Evolutionary conservation across 805 yeast species (phyloP).

Genomic region (Wickerhamiella slavikovae): DNA sequence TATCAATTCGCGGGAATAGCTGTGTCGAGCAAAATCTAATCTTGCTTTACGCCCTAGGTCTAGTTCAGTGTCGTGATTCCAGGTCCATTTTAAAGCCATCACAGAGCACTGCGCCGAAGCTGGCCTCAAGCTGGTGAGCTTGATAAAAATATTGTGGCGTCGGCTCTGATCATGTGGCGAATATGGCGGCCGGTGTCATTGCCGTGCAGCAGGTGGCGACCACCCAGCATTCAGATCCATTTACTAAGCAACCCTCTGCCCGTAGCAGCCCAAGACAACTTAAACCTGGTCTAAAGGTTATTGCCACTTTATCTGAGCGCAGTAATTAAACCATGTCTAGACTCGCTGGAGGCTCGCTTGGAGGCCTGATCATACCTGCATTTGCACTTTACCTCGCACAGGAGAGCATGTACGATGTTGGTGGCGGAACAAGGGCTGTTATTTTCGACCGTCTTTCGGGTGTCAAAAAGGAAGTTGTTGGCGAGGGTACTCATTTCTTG

Average conservation of each 20-base stretch:
- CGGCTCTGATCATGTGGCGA: too few relatives aligned
- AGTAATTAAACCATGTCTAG: neutral
- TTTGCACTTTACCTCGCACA: conserved; percentile 34
- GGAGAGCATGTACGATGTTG: conserved; percentile 78
- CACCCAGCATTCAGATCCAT: too few relatives aligned
- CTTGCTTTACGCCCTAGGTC: too few relatives aligned
- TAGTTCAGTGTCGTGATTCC: too few relatives aligned
- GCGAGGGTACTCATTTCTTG: conserved; percentile 92
- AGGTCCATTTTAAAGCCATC: too few relatives aligned
- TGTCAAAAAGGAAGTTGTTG: conserved; percentile 70
- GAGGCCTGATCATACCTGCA: conserved; percentile 11
- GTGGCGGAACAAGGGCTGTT: conserved; percentile 91
- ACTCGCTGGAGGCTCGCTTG: conserved; percentile 6
- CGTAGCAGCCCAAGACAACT: neutral
- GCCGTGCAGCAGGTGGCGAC: too few relatives aligned
- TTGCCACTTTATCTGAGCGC: neutral
- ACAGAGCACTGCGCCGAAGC: too few relatives aligned
- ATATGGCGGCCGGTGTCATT: too few relatives aligned
- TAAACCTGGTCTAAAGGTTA: neutral
- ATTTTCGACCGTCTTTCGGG: conserved; percentile 83
- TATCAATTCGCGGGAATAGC: too few relatives aligned
- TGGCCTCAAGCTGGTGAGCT: too few relatives aligned
- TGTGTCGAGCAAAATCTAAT: too few relatives aligned
- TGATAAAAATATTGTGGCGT: too few relatives aligned
- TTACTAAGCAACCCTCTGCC: neutral